A percentile compares a stretch with the other conserved stretches of the same genome.
phyloP scores from a whole-genome alignment of 2,329 filamentous ascomycete genomes.

The Truncatella angustata region DNA sequence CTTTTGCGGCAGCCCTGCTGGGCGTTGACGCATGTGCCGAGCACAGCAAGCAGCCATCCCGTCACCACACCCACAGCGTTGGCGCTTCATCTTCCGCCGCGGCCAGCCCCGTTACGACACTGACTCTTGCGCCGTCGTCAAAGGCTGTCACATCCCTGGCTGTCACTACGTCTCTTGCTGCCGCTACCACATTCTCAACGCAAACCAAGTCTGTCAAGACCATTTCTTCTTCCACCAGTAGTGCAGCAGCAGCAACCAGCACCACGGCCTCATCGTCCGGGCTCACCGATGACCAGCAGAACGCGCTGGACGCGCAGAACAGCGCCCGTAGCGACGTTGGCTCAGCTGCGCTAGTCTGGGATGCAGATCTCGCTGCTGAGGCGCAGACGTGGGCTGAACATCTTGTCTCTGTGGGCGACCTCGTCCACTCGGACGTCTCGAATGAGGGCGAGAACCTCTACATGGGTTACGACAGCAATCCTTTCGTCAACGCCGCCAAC shows the following conservation, averaged over 20 bases:
- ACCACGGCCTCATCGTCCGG: neutral
- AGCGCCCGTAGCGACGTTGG: constrained; percentile 4
- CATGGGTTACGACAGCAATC: constrained; percentile 2
- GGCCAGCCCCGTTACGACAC: neutral
- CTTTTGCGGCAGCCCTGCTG: constrained; percentile 3
- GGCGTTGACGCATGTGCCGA: neutral
- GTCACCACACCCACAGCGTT: neutral
- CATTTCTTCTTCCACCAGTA: neutral
- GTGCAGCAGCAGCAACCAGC: neutral
- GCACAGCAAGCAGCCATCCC: neutral
- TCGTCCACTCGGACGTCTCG: neutral
- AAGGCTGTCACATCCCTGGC: neutral
- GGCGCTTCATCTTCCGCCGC: neutral
- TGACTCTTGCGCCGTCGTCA: neutral
- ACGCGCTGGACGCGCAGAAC: constrained; percentile 6
- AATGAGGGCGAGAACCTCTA: constrained; percentile 6
- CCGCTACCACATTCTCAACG: neutral
- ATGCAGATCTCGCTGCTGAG: neutral
- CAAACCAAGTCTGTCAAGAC: neutral
- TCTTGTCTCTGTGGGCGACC: neutral
- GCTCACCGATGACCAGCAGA: constrained; percentile 3
- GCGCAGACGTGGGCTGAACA: constrained; percentile 4
- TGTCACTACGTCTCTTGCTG: neutral
- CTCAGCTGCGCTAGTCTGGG: constrained; percentile 1
- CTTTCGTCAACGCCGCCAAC: neutral